Conservation (phyloP, 257 asterid genomes). For the Fraxinus anomala region DNA sequence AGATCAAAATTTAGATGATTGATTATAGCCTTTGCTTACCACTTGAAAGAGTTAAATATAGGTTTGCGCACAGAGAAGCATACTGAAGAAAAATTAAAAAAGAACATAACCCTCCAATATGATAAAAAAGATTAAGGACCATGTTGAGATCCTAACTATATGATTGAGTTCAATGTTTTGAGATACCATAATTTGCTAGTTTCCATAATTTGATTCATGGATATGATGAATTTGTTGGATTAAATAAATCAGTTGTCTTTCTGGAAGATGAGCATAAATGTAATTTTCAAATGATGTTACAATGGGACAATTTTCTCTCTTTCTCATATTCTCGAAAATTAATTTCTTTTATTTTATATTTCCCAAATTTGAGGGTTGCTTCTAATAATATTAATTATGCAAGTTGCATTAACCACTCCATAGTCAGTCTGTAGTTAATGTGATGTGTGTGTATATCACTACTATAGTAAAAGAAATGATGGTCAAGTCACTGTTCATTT, state of each 20-base stretch:
- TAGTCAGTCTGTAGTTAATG: slow-evolving; percentile 1
- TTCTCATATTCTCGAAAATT: not conserved
- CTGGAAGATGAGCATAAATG: not conserved
- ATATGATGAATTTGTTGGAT: slow-evolving; percentile 14
- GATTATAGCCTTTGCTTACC: not conserved
- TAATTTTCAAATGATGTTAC: not conserved
- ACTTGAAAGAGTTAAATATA: not conserved
- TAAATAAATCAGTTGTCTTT: slow-evolving; percentile 5
- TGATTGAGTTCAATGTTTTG: not conserved
- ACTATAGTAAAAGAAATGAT: not conserved
- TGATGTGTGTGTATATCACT: not conserved
- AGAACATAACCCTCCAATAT: not conserved
- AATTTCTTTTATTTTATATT: not conserved
- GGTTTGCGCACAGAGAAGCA: not conserved
- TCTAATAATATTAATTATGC: not conserved
- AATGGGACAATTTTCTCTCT: not conserved
- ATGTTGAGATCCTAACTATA: not conserved
- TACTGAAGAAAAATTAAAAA: not conserved
- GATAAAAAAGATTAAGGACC: not conserved
- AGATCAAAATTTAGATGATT: slow-evolving; percentile 15
- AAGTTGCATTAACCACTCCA: not conserved
- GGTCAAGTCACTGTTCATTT: too few species aligned
- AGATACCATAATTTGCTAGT: not conserved
- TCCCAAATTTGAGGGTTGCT: not conserved
- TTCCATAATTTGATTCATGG: slow-evolving; percentile 2